Conservation (phyloP, 305 asterid genomes). For the Fraxinus xanthoxyloides region DNA sequence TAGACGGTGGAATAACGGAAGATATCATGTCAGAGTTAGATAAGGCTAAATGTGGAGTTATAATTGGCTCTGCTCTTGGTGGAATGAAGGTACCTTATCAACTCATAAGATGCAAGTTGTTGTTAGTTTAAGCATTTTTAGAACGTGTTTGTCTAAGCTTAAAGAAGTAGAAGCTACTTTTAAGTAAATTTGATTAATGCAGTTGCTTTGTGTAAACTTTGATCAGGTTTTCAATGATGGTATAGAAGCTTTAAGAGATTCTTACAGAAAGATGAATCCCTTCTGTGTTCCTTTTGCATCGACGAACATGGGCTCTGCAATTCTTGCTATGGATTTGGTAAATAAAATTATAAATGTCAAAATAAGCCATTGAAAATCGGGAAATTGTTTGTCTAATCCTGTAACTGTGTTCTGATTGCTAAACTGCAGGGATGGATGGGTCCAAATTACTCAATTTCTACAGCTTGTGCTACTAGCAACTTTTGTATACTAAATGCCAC, state of each 20-base stretch:
- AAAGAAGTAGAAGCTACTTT: neutral
- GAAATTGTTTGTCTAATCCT: neutral
- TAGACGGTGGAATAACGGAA: slow-evolving; percentile 41
- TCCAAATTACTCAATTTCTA: slow-evolving; percentile 44
- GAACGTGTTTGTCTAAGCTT: neutral
- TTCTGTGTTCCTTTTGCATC: slow-evolving; percentile 47
- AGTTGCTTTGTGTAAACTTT: slow-evolving; percentile 3
- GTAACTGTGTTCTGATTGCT: neutral
- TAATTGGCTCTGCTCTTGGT: slow-evolving; percentile 47
- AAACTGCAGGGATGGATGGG: slow-evolving; percentile 52
- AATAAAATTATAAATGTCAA: neutral
- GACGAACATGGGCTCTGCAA: slow-evolving; percentile 48
- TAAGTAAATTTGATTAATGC: neutral
- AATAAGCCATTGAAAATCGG: neutral
- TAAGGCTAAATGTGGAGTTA: slow-evolving; percentile 37
- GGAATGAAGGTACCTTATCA: slow-evolving; percentile 34
- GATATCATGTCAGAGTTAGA: slow-evolving; percentile 32
- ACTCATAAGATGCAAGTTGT: neutral
- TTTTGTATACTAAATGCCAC: slow-evolving; percentile 42
- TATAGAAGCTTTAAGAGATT: slow-evolving; percentile 38
- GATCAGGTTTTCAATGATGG: slow-evolving; percentile 41
- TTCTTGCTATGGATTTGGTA: slow-evolving; percentile 48
- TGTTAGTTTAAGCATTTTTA: neutral
- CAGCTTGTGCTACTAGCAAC: slow-evolving; percentile 53
- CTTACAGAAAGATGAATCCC: slow-evolving; percentile 48